These are phyloP conservation scores for Leccinum pellstonianum DNA, from an alignment of 768 basidiomycete species.

Conservation along the genomic window DNA sequence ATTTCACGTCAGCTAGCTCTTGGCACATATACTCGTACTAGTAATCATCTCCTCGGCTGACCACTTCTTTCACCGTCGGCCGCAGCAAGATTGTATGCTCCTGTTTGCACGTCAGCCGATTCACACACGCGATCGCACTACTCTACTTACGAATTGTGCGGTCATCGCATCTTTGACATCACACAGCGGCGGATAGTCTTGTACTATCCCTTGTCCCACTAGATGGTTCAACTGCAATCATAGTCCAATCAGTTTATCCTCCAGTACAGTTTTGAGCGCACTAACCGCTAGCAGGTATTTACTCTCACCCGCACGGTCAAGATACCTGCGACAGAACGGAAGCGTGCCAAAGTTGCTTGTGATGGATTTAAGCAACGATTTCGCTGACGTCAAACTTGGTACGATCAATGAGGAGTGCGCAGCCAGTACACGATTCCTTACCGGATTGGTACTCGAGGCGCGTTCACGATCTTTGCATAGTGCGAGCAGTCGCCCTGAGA, in stretches of 20 bases:
- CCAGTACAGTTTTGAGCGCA: conserved; percentile 6
- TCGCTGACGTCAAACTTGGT: conserved; percentile 80
- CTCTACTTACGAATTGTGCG: conserved; percentile 74
- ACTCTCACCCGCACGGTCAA: conserved; percentile 89
- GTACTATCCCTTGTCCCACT: conserved; percentile 84
- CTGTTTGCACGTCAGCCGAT: conserved; percentile 37
- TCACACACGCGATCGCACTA: conserved; percentile 1
- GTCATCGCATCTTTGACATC: conserved; percentile 89
- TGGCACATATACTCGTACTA: conserved; percentile 31
- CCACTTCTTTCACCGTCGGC: conserved; percentile 81
- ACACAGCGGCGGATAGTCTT: conserved; percentile 89
- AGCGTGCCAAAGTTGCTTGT: conserved; percentile 92
- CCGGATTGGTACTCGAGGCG: conserved; percentile 73
- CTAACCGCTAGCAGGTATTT: conserved; percentile 88
- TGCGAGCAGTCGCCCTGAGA: conserved; percentile 88
- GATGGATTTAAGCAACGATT: conserved; percentile 82
- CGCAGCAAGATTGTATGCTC: conserved; percentile 85
- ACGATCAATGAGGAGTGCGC: conserved; percentile 1
- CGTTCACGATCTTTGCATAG: conserved; percentile 75
- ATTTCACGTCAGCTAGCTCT: conserved; percentile 10
- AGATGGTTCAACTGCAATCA: conserved; percentile 75
- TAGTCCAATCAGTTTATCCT: background rate
- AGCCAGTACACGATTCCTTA: conserved; percentile 35
- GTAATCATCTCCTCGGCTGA: conserved; percentile 84
- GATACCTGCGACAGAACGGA: conserved; percentile 93